Evolutionary conservation across 2,329 filamentous ascomycete genomes (phyloP).

Genomic region (Arthroderma uncinatum): DNA sequence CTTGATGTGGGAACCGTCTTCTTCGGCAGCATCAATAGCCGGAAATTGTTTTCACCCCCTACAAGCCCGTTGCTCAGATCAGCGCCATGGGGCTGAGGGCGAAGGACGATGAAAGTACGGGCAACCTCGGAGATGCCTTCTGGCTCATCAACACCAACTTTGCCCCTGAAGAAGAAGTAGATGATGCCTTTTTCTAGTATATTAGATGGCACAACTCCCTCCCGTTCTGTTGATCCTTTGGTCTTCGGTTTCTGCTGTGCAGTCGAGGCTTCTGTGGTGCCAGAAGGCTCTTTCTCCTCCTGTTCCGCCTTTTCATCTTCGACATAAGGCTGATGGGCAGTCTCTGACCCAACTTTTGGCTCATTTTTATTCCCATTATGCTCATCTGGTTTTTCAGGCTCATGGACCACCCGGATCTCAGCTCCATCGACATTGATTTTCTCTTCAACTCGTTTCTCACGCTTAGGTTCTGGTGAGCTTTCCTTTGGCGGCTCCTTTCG

Average conservation of each 20-base stretch:
- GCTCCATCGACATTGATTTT: conserved; percentile 1
- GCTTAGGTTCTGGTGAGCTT: conserved; percentile 26
- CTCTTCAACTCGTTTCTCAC: conserved; percentile 24
- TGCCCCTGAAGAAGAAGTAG: conserved; percentile 78
- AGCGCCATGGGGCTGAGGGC: conserved; percentile 59
- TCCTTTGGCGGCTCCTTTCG: conserved; percentile 27
- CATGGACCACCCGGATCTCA: too few species aligned
- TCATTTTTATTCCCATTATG: too few species aligned
- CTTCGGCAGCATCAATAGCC: conserved; percentile 70
- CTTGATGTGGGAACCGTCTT: conserved; percentile 64
- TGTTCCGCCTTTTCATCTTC: conserved; percentile 13
- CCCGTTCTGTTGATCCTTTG: conserved; percentile 36
- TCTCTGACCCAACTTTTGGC: too few species aligned
- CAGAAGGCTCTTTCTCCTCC: conserved; percentile 8
- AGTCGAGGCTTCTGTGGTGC: conserved; percentile 7
- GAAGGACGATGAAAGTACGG: conserved; percentile 67
- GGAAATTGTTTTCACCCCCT: conserved; percentile 49
- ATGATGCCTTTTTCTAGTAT: conserved; percentile 80
- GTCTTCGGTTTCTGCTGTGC: conserved; percentile 9
- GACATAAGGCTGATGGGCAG: conserved; percentile 10
- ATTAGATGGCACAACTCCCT: conserved; percentile 44
- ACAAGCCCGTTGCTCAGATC: conserved; percentile 52
- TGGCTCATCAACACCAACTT: conserved; percentile 62
- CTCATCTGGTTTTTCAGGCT: conserved; percentile 15
- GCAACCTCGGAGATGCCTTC: conserved; percentile 60